A percentile compares a stretch with the other conserved stretches of the same genome.
Evolutionary conservation across 2,329 filamentous ascomycete genomes (phyloP).

Genomic region (Thielaviopsis musarum): DNA sequence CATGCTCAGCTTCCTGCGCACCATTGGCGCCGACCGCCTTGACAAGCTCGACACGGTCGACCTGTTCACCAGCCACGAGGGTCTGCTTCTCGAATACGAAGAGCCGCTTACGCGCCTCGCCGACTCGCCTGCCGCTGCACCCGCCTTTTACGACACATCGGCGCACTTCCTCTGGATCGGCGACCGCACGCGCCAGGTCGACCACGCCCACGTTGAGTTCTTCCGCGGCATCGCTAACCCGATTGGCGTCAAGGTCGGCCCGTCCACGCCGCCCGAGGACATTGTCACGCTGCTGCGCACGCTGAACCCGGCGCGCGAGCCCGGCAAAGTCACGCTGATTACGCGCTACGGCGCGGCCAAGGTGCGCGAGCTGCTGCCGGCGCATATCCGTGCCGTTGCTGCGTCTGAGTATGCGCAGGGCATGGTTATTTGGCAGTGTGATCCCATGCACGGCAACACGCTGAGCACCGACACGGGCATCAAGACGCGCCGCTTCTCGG

Average conservation of each 20-base stretch:
- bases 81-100: slow-evolving; percentile 86
- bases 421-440: slow-evolving; percentile 84
- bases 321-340: slow-evolving; percentile 90
- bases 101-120: slow-evolving; percentile 66
- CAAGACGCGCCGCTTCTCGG: slow-evolving; percentile 82
- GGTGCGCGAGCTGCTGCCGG: slow-evolving; percentile 58
- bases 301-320: slow-evolving; percentile 66
- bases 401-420: slow-evolving; percentile 46
- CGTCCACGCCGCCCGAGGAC: slow-evolving; percentile 61
- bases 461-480: slow-evolving; percentile 54
- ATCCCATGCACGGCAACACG: slow-evolving; percentile 91
- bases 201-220: slow-evolving; percentile 91
- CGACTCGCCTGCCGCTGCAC: slow-evolving; percentile 25
- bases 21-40: slow-evolving; percentile 75
- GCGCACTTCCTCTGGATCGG: slow-evolving; percentile 98
- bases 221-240: slow-evolving; percentile 94
- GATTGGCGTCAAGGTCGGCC: slow-evolving; percentile 90
- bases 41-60: slow-evolving; percentile 81
- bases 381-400: slow-evolving; percentile 79
- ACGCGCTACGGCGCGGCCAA: slow-evolving; percentile 78
- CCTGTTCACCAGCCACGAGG: slow-evolving; percentile 90
- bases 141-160: slow-evolving; percentile 65
- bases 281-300: slow-evolving; percentile 64
- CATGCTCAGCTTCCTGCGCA: slow-evolving; percentile 84
- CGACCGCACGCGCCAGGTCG: slow-evolving; percentile 83